Base-by-base conservation (phyloP, 2,329 filamentous ascomycete species). In the Cryphonectria nitschkei region DNA sequence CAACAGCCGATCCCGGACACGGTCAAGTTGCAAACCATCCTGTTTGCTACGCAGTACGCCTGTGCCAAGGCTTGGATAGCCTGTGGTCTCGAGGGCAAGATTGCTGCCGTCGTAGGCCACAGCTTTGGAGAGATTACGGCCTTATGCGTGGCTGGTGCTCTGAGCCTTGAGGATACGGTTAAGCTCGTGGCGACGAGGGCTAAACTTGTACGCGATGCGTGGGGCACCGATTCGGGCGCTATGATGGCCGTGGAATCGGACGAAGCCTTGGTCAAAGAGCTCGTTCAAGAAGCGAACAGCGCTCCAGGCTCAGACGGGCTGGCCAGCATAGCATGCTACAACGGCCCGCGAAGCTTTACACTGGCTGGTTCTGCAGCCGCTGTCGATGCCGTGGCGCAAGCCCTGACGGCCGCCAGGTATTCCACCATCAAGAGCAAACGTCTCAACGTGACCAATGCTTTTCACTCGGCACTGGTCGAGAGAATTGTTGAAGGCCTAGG, bases 281-380 rank as follows among this genome's bases (percentile, higher is more conserved):
- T 19, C 4, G 16, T 61, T 5, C 7, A 61, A 0, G 13, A 61
- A 16, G 29, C 16, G 7, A 37, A 61, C 56, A 6, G 26, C 22
- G 56, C n/a, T 37, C 41, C 11, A 3, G 41, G 41, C 1, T 43
- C 41, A 2, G 56, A 29, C 14, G 4, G 13, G 13, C 22, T 65
- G 8, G 74, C 65, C 14, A 68, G 37, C 1, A 82, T 88, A 32
- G 86, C 86, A 0, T 87, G 85, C 73, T 84, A 78, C 75, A 86
- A 85, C 66, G 82, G 84, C 0, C 81, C 81, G 0, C 73, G 70
- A 3, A 84, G 78, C 70, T 82, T 83, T 73, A 82, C 81, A 0
- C 34, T 87, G 2, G 82, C 82, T 19, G 41, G 41, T 5, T 43
- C 41, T 11, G 16, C 41, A 13, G 41, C 41, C 2, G 41, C 41